Conservation (phyloP, 441 rosid genomes). For the Adansonia gregorii region DNA sequence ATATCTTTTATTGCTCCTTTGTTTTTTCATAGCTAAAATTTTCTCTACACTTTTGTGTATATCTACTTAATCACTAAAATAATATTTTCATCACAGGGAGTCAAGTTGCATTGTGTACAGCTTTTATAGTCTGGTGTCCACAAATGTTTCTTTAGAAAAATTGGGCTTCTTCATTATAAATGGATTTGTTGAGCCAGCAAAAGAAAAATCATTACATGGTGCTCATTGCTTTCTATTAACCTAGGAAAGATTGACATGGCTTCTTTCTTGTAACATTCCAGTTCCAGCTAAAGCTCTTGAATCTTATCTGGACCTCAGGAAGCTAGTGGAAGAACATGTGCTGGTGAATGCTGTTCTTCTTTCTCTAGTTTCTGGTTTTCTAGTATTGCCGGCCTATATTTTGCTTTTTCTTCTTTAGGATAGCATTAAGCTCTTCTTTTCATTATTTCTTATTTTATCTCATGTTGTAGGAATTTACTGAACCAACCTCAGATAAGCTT, state of each 20-base stretch:
- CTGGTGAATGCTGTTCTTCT: conserved; percentile 46
- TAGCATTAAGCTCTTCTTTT: background rate
- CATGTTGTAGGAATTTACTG: conserved; percentile 68
- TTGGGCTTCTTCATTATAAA: conserved; percentile 6
- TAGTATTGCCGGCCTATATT: conserved; percentile 9
- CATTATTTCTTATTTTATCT: conserved; percentile 11
- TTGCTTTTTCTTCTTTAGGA: background rate
- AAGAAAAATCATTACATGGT: background rate
- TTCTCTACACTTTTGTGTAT: background rate
- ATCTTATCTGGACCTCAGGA: conserved; percentile 82
- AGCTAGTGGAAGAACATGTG: conserved; percentile 72
- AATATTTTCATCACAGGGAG: background rate
- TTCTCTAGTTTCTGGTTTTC: conserved; percentile 21
- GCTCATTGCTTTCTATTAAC: background rate
- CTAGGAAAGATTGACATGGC: background rate
- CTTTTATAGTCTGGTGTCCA: background rate
- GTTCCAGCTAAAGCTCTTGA: conserved; percentile 81
- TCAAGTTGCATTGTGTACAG: background rate
- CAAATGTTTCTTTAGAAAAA: background rate
- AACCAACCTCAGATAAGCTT: conserved; percentile 93
- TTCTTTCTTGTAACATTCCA: conserved; percentile 38
- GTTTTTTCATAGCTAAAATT: background rate
- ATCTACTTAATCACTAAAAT: background rate
- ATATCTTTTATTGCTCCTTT: background rate
- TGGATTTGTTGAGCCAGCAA: conserved; percentile 5